phyloP scores from a whole-genome alignment of 768 basidiomycete species.

The Lyophyllum shimeji region DNA sequence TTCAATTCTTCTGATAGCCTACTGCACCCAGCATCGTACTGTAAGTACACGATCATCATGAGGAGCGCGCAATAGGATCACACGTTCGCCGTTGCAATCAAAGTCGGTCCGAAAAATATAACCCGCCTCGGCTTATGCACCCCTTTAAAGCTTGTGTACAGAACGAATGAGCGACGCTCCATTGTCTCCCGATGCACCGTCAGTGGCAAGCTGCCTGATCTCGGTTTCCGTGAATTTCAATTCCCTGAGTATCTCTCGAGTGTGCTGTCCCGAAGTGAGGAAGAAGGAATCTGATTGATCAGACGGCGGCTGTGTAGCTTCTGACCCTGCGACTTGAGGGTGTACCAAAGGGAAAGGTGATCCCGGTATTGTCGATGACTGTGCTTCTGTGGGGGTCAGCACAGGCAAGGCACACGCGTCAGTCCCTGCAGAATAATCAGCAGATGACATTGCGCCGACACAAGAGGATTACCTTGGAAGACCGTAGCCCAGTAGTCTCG shows the following conservation, averaged over 20 bases:
- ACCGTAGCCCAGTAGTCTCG: slow-evolving; percentile 69
- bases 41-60: background rate
- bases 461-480: slow-evolving; percentile 54
- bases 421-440: slow-evolving; percentile 40
- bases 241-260: slow-evolving; percentile 50
- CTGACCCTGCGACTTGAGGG: slow-evolving; percentile 38
- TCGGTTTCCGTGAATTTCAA: slow-evolving; percentile 47
- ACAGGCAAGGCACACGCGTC: slow-evolving; percentile 77
- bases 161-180: slow-evolving; percentile 14
- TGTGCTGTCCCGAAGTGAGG: slow-evolving; percentile 53
- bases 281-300: slow-evolving; percentile 16
- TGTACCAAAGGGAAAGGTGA: slow-evolving; percentile 50
- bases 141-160: slow-evolving; percentile 17
- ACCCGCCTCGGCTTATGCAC: too few species aligned
- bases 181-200: slow-evolving; percentile 48
- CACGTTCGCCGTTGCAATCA: background rate
- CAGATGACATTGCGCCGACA: background rate
- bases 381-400: slow-evolving; percentile 62
- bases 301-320: slow-evolving; percentile 10
- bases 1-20: too few species aligned
- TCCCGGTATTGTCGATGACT: slow-evolving; percentile 34
- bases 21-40: too few species aligned
- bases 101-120: background rate
- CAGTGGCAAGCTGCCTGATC: slow-evolving; percentile 34
- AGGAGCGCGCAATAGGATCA: slow-evolving; percentile 8